Base-by-base conservation (phyloP, 768 basidiomycete species). In the Termitomyces heimii region DNA sequence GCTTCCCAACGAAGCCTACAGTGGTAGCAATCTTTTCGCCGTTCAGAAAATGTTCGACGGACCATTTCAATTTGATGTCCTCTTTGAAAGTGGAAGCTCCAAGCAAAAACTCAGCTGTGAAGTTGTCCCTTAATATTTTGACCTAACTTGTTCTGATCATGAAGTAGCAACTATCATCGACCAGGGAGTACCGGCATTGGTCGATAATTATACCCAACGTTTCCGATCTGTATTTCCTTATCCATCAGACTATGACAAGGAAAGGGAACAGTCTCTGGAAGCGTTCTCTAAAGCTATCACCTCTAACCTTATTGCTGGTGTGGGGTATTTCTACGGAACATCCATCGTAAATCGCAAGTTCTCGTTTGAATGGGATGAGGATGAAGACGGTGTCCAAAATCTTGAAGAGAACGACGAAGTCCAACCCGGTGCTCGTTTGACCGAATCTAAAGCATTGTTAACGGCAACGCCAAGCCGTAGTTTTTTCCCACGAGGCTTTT, bases 401-500 rank as follows among this genome's bases (percentile, higher is more conserved):
- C 71, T 73, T 45, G 75, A 73, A 9, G 78, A 76, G 4, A 74
- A 67, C n/a, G 70, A 73, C 18, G 70, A 72, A n/a, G 60, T 53
- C 14, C 68, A 73, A 54, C 74, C 70, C 40, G 88, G 84, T n/a
- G 79, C 89, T 16, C 79, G 71, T 54, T 65, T 93, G 59, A 91
- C 88, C 5, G 87, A 89, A 34, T 87, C 91, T 7, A 84, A 77
- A 57, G 82, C 84, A 20, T 72, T 98, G 20, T 72, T 97, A 61
- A 96, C 95, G 8, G 94, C 92, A 1, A 98, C 96, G 0, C 95
- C 95, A 4, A 96, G 94, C 67, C 81, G 96, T 35, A 94, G 93
- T 63, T 98, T 98, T 77, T 98, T 98, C 77, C 95, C 95, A 0
- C 79, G 95, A 68, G 95, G 95, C 18, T 98, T 98, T 72, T 98